Base-by-base conservation (phyloP, 345 rosid species). In the Raphanus sativus region DNA sequence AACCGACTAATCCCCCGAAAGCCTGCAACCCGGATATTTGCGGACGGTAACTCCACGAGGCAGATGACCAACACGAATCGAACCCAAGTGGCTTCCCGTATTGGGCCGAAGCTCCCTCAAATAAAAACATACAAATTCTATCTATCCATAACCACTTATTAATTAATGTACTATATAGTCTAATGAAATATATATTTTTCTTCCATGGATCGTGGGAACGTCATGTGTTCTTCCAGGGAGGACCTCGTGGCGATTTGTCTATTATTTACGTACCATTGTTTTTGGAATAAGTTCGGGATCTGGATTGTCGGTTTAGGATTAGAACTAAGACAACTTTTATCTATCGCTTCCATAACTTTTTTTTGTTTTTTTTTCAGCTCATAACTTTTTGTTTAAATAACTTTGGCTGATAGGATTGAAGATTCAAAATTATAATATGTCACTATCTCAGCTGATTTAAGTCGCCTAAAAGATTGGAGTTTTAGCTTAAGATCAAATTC, bases 141-240 rank as follows among this genome's bases (percentile, higher is more conserved):
- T 4, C 5, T 30, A 50, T 29, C 45, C 52, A 62, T 4, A 11
- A 75, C 16, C 52, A 68, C 16, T 17, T 56, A 42, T n/a, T 6
- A 2, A 5, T 45, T 45, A 13, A 4, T 12, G 6, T 45, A 45
- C 54, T 45, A 45, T 45, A 45, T 45, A n/a, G 54, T 45, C n/a
- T 45, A 45, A 50, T 50, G 21, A 50, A 50, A 50, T 10, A 50
- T n/a, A 36, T 34, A 34, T 50, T n/a, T 67, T 9, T 63, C 9
- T 21, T 24, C 38, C 74, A 59, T 21, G 36, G 29, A 17, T 75
- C 68, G 26, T 21, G 62, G 62, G 28, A 76, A 33, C 7, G 40
- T 48, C 73, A 76, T 76, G 74, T 67, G 73, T 17, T 29, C 16
- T 28, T 28, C 60, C 59, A 75, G 25, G 45, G 24, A 40, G 40